Evolutionary conservation across 352 stramenopile species (phyloP).

Genomic region (Phytophthora pisi): DNA sequence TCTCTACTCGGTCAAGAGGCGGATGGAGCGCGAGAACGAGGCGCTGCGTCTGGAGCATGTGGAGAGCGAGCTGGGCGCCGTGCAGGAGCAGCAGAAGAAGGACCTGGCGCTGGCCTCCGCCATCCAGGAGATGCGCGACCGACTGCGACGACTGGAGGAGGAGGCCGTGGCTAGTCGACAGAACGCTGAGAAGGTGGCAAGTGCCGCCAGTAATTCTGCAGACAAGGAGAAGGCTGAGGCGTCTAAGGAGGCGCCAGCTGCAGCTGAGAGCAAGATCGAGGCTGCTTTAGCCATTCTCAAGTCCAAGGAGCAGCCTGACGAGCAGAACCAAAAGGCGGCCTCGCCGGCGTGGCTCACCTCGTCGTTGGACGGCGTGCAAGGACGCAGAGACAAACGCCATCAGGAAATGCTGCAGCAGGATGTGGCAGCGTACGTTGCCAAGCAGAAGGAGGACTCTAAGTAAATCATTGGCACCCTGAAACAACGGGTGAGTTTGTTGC

Average conservation of each 20-base stretch:
- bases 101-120: slow-evolving; percentile 52
- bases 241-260: neutral
- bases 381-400: slow-evolving; percentile 54
- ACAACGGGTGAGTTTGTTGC: neutral
- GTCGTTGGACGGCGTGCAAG: slow-evolving; percentile 48
- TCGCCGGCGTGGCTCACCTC: slow-evolving; percentile 22
- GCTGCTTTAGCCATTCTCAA: slow-evolving; percentile 36
- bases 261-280: slow-evolving; percentile 47
- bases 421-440: slow-evolving; percentile 48
- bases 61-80: slow-evolving; percentile 43
- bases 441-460: slow-evolving; percentile 28
- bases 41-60: slow-evolving; percentile 48
- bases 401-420: slow-evolving; percentile 56
- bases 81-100: slow-evolving; percentile 55
- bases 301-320: slow-evolving; percentile 13
- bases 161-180: slow-evolving; percentile 42
- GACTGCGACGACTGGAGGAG: slow-evolving; percentile 57
- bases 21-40: slow-evolving; percentile 78
- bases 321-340: slow-evolving; percentile 12
- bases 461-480: slow-evolving; percentile 4
- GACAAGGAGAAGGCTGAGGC: slow-evolving; percentile 10
- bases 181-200: slow-evolving; percentile 22
- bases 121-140: slow-evolving; percentile 69
- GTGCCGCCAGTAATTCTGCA: slow-evolving; percentile 2
- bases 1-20: slow-evolving; percentile 68